Conservation (phyloP, 768 basidiomycete species). For the Coprinellus micaceus region DNA sequence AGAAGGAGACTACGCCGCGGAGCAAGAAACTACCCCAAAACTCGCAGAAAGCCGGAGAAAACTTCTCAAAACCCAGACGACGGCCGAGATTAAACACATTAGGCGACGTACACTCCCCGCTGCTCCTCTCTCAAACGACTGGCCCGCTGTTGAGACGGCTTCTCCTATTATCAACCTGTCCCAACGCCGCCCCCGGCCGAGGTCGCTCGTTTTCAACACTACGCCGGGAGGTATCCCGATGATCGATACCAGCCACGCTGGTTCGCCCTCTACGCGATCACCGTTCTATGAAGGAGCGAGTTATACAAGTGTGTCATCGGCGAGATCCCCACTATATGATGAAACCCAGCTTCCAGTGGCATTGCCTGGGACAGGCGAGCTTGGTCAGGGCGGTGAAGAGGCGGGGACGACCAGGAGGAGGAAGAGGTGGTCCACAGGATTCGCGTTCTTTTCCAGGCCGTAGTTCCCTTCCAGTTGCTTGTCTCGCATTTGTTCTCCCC, state of each 20-base stretch:
- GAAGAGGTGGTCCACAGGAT: neutral
- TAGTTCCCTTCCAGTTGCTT: neutral
- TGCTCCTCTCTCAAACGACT: neutral
- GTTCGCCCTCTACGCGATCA: neutral
- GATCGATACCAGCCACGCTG: neutral
- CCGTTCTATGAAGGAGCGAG: neutral
- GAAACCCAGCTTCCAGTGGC: neutral
- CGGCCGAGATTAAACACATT: conserved; percentile 2
- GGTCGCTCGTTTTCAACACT: neutral
- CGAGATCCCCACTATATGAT: neutral
- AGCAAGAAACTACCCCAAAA: neutral
- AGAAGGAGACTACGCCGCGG: neutral
- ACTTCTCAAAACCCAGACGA: neutral
- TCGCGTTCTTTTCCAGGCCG: neutral
- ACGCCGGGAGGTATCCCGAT: neutral
- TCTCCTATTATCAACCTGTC: neutral
- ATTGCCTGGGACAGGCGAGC: neutral
- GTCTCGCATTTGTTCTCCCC: neutral
- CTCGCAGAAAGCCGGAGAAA: neutral
- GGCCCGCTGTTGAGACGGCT: neutral
- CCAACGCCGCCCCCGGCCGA: neutral
- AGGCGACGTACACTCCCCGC: neutral
- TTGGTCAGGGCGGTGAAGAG: neutral
- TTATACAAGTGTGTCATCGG: neutral
- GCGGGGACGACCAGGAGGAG: neutral